Evolutionary conservation across 2,329 filamentous ascomycete genomes (phyloP).

Genomic region (Neurospora sp.): DNA sequence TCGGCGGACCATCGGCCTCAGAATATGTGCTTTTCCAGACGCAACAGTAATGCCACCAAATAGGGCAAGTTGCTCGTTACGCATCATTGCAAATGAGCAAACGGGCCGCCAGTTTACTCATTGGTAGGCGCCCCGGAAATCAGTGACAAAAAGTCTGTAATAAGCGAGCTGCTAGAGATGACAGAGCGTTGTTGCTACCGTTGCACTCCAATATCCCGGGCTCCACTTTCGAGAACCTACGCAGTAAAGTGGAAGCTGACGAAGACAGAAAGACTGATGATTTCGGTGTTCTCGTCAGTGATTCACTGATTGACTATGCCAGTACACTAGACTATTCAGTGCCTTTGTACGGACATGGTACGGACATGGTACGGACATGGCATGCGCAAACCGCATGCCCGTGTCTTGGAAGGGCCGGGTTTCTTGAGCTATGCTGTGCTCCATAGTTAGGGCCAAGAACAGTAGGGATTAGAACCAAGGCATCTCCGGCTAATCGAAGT

Average conservation of each 20-base stretch:
- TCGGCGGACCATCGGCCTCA: not conserved
- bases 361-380: not conserved
- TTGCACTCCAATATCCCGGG: not conserved
- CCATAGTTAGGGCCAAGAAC: not conserved
- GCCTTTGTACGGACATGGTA: not conserved
- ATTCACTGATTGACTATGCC: not conserved
- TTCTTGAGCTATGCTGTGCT: not conserved
- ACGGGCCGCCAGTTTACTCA: not conserved
- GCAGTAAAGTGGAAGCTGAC: not conserved
- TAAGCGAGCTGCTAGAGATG: not conserved
- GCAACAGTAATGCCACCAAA: not conserved
- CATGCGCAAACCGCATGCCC: not conserved
- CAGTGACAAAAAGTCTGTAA: not conserved
- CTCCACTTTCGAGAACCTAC: not conserved
- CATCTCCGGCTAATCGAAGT: not conserved
- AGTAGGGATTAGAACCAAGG: not conserved
- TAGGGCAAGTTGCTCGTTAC: not conserved
- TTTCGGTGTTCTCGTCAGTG: not conserved
- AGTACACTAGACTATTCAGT: not conserved
- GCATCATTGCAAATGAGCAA: not conserved
- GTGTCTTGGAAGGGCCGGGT: not conserved
- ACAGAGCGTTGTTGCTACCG: not conserved
- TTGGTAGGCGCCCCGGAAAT: not conserved
- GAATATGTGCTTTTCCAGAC: not conserved
- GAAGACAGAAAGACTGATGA: not conserved